Evolutionary conservation across 306 rosid species (phyloP).

Genomic region (Senna tora): DNA sequence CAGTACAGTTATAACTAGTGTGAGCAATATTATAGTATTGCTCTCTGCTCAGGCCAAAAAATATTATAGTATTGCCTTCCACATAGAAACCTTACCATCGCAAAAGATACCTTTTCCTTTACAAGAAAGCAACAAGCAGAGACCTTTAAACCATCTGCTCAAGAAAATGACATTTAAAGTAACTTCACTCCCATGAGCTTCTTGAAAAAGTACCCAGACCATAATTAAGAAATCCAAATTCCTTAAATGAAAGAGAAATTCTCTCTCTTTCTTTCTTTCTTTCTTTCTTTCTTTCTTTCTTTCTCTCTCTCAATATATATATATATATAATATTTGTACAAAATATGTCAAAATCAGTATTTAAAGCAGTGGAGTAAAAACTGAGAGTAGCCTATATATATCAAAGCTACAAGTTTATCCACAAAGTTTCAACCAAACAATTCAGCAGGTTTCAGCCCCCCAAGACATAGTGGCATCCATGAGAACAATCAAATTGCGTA

Average conservation of each 20-base stretch:
- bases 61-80: constrained; percentile 4
- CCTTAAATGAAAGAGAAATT: constrained; percentile 4
- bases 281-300: no score
- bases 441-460: neutral
- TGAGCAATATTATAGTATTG: neutral
- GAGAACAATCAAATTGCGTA: neutral
- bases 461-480: neutral
- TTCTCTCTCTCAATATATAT: no score
- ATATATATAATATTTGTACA: no score
- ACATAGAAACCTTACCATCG: neutral
- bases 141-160: constrained; percentile 44
- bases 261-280: neutral
- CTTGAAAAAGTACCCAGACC: constrained; percentile 36
- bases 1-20: constrained; percentile 33
- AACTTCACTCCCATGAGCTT: constrained; percentile 32
- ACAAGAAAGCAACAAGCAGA: constrained; percentile 44
- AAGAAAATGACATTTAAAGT: constrained; percentile 25
- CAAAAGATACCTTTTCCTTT: constrained; percentile 20
- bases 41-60: no score
- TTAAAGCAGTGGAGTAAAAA: constrained; percentile 27
- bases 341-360: constrained; percentile 15
- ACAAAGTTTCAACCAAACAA: neutral
- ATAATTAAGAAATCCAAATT: neutral
- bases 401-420: constrained; percentile 18
- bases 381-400: neutral